phyloP scores from a whole-genome alignment of 345 rosid species.

The Passiflora organensis region DNA sequence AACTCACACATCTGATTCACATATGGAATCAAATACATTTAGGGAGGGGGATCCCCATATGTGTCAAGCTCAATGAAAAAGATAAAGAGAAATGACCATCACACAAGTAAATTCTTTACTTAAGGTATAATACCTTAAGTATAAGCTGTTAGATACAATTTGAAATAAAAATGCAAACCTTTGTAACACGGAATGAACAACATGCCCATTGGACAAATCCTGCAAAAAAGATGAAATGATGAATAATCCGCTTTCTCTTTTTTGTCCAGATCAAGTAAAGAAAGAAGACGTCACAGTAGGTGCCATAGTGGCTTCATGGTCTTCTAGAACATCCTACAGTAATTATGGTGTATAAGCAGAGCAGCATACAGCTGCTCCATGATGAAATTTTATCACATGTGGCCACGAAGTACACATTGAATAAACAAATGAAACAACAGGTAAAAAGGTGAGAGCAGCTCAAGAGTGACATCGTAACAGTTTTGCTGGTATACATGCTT shows the following conservation, averaged over 20 bases:
- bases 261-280: neutral
- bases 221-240: conserved; percentile 30
- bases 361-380: neutral
- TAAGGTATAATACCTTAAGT: no score
- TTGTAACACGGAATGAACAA: conserved; percentile 92
- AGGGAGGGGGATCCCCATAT: no score
- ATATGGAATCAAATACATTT: no score
- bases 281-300: neutral
- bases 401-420: neutral
- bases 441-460: neutral
- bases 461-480: no score
- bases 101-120: no score
- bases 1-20: no score
- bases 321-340: neutral
- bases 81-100: neutral
- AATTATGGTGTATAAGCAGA: neutral
- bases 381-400: no score
- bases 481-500: neutral
- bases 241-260: conserved; percentile 7
- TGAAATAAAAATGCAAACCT: conserved; percentile 42
- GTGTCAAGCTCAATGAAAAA: no score
- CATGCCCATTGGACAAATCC: conserved; percentile 97
- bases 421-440: neutral
- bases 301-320: neutral
- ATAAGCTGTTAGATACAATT: neutral